A percentile compares a stretch with the other conserved stretches of the same genome.
Evolutionary conservation across 1,284 basidiomycete genomes (phyloP).

Genomic region (Heterobasidion parviporum): DNA sequence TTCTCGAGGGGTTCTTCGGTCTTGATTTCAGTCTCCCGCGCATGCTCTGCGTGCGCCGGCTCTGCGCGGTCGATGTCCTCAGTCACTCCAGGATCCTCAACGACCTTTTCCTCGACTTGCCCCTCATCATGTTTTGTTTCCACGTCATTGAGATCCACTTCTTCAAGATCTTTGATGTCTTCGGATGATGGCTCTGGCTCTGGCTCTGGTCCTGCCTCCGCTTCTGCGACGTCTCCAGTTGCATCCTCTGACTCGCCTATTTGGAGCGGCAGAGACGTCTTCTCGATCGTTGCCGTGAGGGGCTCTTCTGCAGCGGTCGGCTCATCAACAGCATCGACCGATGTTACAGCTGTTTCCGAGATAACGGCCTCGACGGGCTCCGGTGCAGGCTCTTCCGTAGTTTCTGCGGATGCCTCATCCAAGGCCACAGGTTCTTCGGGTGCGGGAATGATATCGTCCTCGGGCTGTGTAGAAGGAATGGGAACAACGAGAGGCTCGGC

Average conservation of each 20-base stretch:
- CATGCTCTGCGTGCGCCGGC: neutral
- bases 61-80: constrained; percentile 6
- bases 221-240: neutral
- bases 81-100: constrained; percentile 6
- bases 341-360: too few species aligned
- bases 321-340: too few species aligned
- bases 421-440: neutral
- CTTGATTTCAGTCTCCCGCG: neutral
- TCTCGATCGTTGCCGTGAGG: neutral
- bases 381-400: neutral
- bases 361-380: too few species aligned
- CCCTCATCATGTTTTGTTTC: constrained; percentile 4
- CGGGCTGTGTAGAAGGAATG: neutral
- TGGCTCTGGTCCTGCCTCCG: neutral
- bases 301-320: neutral
- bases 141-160: neutral
- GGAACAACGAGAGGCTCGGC: neutral
- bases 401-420: neutral
- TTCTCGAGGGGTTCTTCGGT: constrained; percentile 3
- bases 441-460: neutral
- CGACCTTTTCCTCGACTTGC: constrained; percentile 2
- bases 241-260: neutral
- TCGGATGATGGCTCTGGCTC: neutral
- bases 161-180: neutral
- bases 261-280: neutral